Base-by-base conservation (phyloP, 2,329 filamentous ascomycete species). In the Daldinia sp. region DNA sequence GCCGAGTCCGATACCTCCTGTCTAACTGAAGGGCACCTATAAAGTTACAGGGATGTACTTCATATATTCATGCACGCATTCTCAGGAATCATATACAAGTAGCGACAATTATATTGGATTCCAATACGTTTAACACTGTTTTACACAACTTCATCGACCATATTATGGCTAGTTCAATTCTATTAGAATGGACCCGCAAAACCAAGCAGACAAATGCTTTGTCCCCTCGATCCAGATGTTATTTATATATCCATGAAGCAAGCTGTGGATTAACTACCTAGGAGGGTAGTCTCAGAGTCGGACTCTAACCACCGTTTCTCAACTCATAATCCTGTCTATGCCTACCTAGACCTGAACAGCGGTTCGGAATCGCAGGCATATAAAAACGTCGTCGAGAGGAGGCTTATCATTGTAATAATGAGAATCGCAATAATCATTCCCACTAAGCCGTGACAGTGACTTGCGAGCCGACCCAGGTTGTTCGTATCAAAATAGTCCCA, bases 401-500 rank as follows among this genome's bases (percentile, higher is more conserved):
- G 6, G 23, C 5, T 9, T 1, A n/a, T 9, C 1, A 3, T 2
- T 4, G 20, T 41, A 50, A 59, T 12, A 3, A 46, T 23, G 5
- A 65, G 28, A 15, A n/a, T 13, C 4, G 44, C 50, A 5, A 33
- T 50, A 4, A 39, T 28, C 37, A 61, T 42, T 7, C 51, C 51
- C 2, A 18, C 26, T 4, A 68, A 46, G 2, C 30, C 39, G 2
- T 55, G 57, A n/a, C 66, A 68, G 39, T 39, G 42, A 20, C 15
- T 23, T 13, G 66, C 42, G 3, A 65, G 26, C 13, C 37, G 33
- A 6, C 55, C 33, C 1, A 65, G 26, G 7, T 48, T 56, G 6
- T 50, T 23, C 12, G 26, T 18, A 1, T 60, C 33, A 7, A 68
- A 68, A n/a, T 55, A 59, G 2, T n/a, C 1, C 61, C 41, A 33